These are phyloP conservation scores for Magnaporthiopsis incrustans DNA, from an alignment of 2,329 filamentous ascomycete genomes.

Conservation along the genomic window DNA sequence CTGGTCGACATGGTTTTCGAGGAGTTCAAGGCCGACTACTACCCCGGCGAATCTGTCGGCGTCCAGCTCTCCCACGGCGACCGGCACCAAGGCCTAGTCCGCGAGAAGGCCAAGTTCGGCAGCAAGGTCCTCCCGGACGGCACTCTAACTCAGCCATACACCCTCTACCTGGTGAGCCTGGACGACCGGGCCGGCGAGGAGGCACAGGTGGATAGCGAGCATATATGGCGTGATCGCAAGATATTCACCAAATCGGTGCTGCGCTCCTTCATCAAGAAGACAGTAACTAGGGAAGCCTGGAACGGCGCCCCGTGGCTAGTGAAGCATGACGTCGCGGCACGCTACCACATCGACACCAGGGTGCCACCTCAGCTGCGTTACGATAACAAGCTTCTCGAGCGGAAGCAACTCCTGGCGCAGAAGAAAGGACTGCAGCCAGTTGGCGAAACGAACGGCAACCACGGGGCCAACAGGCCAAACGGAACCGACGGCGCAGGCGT, in stretches of 20 bases:
- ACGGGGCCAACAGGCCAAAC: constrained; percentile 21
- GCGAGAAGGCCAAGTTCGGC: constrained; percentile 77
- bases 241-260: constrained; percentile 92
- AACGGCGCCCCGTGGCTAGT: constrained; percentile 96
- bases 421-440: constrained; percentile 46
- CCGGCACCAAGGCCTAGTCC: constrained; percentile 63
- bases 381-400: constrained; percentile 69
- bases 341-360: constrained; percentile 80
- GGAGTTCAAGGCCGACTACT: constrained; percentile 84
- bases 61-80: constrained; percentile 64
- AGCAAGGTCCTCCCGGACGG: constrained; percentile 58
- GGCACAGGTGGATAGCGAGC: constrained; percentile 69
- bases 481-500: constrained; percentile 7
- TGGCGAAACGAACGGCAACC: constrained; percentile 24
- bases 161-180: constrained; percentile 73
- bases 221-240: constrained; percentile 81
- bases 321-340: constrained; percentile 70
- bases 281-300: constrained; percentile 86
- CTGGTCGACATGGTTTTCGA: constrained; percentile 61
- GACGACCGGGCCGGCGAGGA: constrained; percentile 62
- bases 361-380: constrained; percentile 77
- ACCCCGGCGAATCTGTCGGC: constrained; percentile 77
- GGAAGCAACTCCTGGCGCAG: constrained; percentile 62
- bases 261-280: constrained; percentile 89
- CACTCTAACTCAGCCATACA: constrained; percentile 60